Percentiles rank a stretch among this genome's conserved stretches.
phyloP scores from a whole-genome alignment of 2,329 filamentous ascomycete genomes.

The Stachybotrys chartarum region DNA sequence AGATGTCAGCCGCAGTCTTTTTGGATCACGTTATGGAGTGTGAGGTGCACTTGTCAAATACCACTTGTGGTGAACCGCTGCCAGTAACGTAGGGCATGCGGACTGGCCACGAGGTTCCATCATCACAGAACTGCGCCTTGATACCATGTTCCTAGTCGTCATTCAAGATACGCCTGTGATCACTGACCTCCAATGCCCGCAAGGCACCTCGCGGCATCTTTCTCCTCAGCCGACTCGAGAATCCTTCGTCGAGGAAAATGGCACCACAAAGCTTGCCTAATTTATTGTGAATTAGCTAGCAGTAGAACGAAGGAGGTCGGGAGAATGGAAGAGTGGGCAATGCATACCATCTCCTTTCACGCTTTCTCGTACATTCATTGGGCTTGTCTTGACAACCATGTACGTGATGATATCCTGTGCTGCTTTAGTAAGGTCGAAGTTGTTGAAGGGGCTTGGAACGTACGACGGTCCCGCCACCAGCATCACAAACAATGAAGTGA shows the following conservation, averaged over 20 bases:
- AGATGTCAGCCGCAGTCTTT: background rate
- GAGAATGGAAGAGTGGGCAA: too few relatives aligned
- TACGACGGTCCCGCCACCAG: constrained; percentile 29
- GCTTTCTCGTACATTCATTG: constrained; percentile 25
- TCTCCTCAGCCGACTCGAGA: constrained; percentile 17
- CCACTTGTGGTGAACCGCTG: background rate
- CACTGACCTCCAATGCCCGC: background rate
- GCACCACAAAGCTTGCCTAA: constrained; percentile 30
- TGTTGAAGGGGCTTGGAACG: constrained; percentile 1
- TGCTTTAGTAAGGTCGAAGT: background rate
- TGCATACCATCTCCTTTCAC: constrained; percentile 27
- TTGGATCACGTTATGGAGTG: background rate
- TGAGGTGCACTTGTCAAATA: background rate
- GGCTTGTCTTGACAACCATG: constrained; percentile 8
- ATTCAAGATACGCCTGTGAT: constrained; percentile 13
- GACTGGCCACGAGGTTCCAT: background rate
- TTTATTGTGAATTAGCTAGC: background rate
- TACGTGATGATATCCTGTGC: constrained; percentile 34
- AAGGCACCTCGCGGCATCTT: constrained; percentile 9
- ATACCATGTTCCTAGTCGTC: constrained; percentile 20
- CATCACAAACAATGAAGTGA: constrained; percentile 26
- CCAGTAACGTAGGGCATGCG: background rate
- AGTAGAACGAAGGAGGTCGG: background rate
- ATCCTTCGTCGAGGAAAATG: constrained; percentile 31
- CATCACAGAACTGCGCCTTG: constrained; percentile 11